Evolutionary conservation across 352 stramenopile genomes (phyloP), one percentile per base, ranked within the genome.

Genomic region (Pythium scleroteichum): DNA sequence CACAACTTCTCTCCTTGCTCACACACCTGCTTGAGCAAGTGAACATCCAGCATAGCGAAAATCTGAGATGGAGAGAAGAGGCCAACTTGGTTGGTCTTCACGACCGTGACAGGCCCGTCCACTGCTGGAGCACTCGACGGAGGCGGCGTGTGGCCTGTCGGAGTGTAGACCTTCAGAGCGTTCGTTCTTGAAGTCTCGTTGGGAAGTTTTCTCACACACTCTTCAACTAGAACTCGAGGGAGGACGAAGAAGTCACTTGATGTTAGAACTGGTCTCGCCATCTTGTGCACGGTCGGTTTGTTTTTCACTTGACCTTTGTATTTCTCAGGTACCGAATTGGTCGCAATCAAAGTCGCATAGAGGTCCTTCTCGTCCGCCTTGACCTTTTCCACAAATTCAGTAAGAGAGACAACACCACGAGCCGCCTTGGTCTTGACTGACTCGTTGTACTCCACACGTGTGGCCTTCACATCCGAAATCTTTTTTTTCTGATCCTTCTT

Each of bases 161-260:
- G n/a, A n/a, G n/a, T n/a, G n/a, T n/a, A n/a, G n/a, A n/a, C n/a
- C n/a, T n/a, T n/a, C n/a, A n/a, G n/a, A n/a, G n/a, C n/a, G n/a
- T n/a, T n/a, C n/a, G n/a, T n/a, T n/a, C n/a, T n/a, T n/a, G 29
- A 35, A 35, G 29, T 35, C 29, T 24, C 41, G 41, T 26, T 24
- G 8, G 41, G 41, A 3, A 48, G n/a, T 4, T 26, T 22, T 8
- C 14, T 54, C 6, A 54, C 20, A n/a, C 27, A 26, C 17, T 29
- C 26, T 1, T 54, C 19, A 0, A 54, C 27, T 5, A 54, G 48
- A 4, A 9, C 13, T 2, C 13, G 7, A 7, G 48, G 48, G 6
- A 54, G 48, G 12, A 44, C 16, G 19, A 44, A 54, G 26, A 54
- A 54, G n/a, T 54, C 48, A 33, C 29, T 44, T 7, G 48, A 27